These are phyloP conservation scores for Takashimella tepidaria DNA, from an alignment of 1,284 basidiomycete genomes.

Conservation along the genomic window DNA sequence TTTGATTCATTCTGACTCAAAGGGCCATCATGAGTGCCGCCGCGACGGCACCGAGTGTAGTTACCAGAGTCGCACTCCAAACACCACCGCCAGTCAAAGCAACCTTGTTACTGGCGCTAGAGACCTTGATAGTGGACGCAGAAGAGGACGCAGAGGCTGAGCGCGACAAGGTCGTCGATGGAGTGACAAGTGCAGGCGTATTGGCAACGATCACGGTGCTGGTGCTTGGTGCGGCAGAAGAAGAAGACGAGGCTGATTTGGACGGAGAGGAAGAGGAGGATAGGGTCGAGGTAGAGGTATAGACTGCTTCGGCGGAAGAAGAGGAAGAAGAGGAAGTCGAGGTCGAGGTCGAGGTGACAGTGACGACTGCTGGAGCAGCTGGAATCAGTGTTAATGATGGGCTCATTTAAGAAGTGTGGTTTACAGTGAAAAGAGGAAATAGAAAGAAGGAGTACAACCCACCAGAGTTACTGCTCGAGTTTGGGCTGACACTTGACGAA, in stretches of 20 bases:
- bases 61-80: too few species aligned
- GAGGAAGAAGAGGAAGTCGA: neutral
- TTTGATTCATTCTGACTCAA: too few species aligned
- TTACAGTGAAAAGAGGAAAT: neutral
- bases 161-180: neutral
- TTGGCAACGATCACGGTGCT: neutral
- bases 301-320: neutral
- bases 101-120: too few species aligned
- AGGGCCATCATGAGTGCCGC: too few species aligned
- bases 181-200: neutral
- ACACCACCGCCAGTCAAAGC: too few species aligned
- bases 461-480: neutral
- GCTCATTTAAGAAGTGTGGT: too few species aligned
- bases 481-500: too few species aligned
- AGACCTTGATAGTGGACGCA: too few species aligned
- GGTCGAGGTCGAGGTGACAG: neutral
- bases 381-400: neutral
- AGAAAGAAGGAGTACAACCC: neutral
- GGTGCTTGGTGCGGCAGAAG: neutral
- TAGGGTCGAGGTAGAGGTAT: neutral
- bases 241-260: neutral
- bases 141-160: neutral
- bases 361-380: neutral
- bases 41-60: too few species aligned
- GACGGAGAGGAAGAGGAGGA: neutral